Base-by-base conservation (phyloP, 768 basidiomycete species). In the Termitomyces titanicus region DNA sequence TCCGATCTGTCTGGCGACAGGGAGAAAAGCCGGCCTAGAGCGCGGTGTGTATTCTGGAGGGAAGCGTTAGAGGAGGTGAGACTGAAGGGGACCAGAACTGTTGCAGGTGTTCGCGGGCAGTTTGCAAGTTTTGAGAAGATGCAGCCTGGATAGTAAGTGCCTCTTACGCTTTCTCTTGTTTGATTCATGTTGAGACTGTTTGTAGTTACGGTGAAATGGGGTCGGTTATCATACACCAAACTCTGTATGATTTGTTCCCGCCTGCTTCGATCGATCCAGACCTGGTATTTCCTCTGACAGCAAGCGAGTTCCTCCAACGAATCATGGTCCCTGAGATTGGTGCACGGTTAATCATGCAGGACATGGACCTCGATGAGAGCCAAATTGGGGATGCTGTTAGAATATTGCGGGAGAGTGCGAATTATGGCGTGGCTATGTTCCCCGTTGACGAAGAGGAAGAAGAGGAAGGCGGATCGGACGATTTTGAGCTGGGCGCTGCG, bases 311-410 rank as follows among this genome's bases (percentile, higher is more conserved):
- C 64, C 77, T 93, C 35, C 84, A 88, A 37, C 85, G 86, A 15
- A 79, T 98, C 29, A 80, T 98, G n/a, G 84, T 98, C 2, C 96
- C 96, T 1, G 95, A 98, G 70, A 83, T 88, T 0, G 92, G 88
- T 0, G 75, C 88, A 38, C 75, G 80, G 22, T 81, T 98, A n/a
- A 92, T 98, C 57, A 84, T 84, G 74, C 77, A 88, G 55, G 94
- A 98, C 66, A 80, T 80, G 63, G 56, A 64, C 1, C 69, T 86
- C 11, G 63, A 69, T 39, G 76, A 75, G 3, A 68, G 74, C 3
- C 63, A 68, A 0, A 61, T 67, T 47, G 59, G 71, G 17, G 64
- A 75, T 42, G 92, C 89, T 0, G 63, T 88, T 11, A 64, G 70
- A 20, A 82, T 90, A 5, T 68, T 94, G 47, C 78, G 83, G 27